Percentiles rank a stretch among this genome's conserved stretches.
Evolutionary conservation across 108 stramenopile genomes (phyloP).

Genomic region (Nitzschia sp.): DNA sequence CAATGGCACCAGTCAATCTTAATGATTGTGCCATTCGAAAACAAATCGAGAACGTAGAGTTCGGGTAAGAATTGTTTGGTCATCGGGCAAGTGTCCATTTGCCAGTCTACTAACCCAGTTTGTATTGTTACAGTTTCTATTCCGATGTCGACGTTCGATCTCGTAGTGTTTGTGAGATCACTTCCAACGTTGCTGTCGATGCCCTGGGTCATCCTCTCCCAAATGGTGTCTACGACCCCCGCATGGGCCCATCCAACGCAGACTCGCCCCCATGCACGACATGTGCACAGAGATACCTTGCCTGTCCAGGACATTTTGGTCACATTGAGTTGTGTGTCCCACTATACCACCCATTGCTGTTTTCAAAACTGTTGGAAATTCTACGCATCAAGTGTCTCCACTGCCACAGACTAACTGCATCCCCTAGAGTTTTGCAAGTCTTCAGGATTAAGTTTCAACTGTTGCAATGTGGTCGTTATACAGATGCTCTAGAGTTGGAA

Average conservation of each 20-base stretch:
- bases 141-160: constrained; percentile 88
- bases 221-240: constrained; percentile 92
- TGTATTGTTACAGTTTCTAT: constrained; percentile 50
- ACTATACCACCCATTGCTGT: constrained; percentile 93
- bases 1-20: constrained; percentile 1
- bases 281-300: constrained; percentile 71
- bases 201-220: constrained; percentile 79
- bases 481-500: constrained; percentile 68
- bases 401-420: constrained; percentile 87
- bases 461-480: constrained; percentile 49
- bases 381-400: constrained; percentile 89
- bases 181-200: constrained; percentile 83
- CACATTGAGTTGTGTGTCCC: constrained; percentile 96
- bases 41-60: constrained; percentile 26
- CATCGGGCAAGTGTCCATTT: background rate
- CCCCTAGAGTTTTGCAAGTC: constrained; percentile 38
- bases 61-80: constrained; percentile 12
- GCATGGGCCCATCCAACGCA: constrained; percentile 77
- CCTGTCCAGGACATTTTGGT: constrained; percentile 96
- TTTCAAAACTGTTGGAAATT: constrained; percentile 67
- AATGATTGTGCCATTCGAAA: constrained; percentile 16
- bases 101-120: background rate
- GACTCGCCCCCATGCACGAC: constrained; percentile 78
- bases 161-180: constrained; percentile 88
- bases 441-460: constrained; percentile 65